Evolutionary conservation across 129 eudicot genomes (phyloP).

Genomic region (Heracleum sosnowskyi): DNA sequence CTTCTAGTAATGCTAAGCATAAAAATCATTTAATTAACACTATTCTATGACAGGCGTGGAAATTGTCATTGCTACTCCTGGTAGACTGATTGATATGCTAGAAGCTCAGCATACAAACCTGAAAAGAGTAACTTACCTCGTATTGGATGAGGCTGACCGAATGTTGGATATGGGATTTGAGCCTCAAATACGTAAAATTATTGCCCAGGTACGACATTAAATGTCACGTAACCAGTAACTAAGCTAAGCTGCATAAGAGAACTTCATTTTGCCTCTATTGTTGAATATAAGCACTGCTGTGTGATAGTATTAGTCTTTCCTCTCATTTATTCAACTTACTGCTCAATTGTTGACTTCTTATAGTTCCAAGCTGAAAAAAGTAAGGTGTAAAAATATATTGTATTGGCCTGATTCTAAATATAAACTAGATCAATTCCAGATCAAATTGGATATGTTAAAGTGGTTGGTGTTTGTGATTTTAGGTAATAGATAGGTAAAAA

Average conservation of each 20-base stretch:
- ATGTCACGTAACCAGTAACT: not conserved
- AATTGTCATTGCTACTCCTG: conserved; percentile 91
- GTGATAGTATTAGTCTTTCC: not conserved
- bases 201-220: conserved; percentile 53
- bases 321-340: not conserved
- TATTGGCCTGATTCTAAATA: not conserved
- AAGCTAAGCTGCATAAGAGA: not conserved
- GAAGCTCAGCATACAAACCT: conserved; percentile 89
- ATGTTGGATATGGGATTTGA: conserved; percentile 99
- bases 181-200: conserved; percentile 91
- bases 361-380: not conserved
- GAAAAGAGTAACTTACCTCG: conserved; percentile 92
- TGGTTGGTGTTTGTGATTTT: not conserved
- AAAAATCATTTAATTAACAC: not conserved
- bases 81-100: conserved; percentile 90
- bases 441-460: not conserved
- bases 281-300: not conserved
- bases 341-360: not conserved
- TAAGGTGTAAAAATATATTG: not conserved
- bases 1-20: not conserved
- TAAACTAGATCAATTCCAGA: not conserved
- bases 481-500: not conserved
- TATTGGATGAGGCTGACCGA: conserved; percentile 97
- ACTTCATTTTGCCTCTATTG: not conserved
- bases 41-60: conserved; percentile 69